phyloP scores from a whole-genome alignment of 352 stramenopile species.

The Pythium pyrilobum region DNA sequence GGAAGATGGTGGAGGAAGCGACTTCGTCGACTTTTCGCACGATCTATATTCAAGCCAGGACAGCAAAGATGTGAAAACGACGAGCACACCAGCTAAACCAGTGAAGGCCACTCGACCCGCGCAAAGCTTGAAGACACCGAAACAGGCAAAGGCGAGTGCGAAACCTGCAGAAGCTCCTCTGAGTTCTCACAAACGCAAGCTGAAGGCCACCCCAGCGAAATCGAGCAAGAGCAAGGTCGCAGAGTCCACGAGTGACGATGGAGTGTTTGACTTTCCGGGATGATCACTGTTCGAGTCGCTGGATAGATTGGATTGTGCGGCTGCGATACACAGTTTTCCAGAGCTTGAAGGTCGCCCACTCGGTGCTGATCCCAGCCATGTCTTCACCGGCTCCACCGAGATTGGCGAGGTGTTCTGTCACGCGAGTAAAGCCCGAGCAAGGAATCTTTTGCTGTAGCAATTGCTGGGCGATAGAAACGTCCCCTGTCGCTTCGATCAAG shows the following conservation, averaged over 20 bases:
- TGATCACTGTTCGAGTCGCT: slow-evolving; percentile 23
- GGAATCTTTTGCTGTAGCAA: slow-evolving; percentile 25
- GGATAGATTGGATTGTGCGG: slow-evolving; percentile 34
- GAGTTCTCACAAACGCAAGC: slow-evolving; percentile 13
- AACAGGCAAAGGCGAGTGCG: not conserved
- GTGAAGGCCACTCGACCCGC: not conserved
- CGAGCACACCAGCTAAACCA: not conserved
- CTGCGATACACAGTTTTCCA: slow-evolving; percentile 55
- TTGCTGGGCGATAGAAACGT: slow-evolving; percentile 31
- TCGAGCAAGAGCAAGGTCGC: not conserved
- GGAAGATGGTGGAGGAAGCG: not conserved
- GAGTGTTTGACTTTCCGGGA: slow-evolving; percentile 46
- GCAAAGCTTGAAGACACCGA: not conserved
- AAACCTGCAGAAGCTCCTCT: not conserved
- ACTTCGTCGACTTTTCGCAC: slow-evolving; percentile 8
- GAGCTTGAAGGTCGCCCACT: slow-evolving; percentile 47
- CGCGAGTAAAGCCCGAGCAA: slow-evolving; percentile 12
- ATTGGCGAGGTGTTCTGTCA: slow-evolving; percentile 43
- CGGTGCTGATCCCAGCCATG: not conserved
- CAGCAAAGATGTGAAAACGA: not conserved
- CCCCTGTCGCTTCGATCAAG: slow-evolving; percentile 46
- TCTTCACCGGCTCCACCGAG: not conserved
- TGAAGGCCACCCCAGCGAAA: slow-evolving; percentile 6
- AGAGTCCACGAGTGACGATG: not conserved
- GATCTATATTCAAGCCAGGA: slow-evolving; percentile 1